Evolutionary conservation across 2,329 filamentous ascomycete genomes (phyloP).

Genomic region (Byssoonygena ceratinophila): DNA sequence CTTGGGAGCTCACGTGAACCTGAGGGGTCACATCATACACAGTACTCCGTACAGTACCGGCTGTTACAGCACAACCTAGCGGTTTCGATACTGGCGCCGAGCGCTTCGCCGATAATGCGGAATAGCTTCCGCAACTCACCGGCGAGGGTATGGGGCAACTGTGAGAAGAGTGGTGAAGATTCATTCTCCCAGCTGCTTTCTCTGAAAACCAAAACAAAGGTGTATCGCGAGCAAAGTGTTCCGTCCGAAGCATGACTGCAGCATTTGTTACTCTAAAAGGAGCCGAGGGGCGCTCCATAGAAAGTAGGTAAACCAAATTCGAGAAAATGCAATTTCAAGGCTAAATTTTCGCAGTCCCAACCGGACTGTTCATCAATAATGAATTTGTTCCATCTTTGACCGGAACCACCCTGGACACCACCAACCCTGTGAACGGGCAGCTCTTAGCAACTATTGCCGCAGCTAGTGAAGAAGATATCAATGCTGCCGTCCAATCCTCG

Average conservation of each 20-base stretch:
- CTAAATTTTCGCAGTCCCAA: conserved; percentile 3
- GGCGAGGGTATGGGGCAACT: not conserved
- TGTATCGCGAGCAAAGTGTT: not conserved
- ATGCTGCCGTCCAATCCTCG: conserved; percentile 18
- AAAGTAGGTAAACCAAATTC: not conserved
- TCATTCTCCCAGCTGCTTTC: too few species aligned
- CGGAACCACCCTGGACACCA: conserved; percentile 17
- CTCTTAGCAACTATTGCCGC: conserved; percentile 19
- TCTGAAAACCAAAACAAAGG: not conserved
- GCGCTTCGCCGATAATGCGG: not conserved
- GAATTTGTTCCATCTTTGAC: conserved; percentile 18
- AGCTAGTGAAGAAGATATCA: conserved; percentile 19
- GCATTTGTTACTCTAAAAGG: not conserved
- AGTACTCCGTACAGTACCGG: not conserved
- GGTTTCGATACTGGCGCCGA: not conserved
- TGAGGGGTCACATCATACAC: too few species aligned
- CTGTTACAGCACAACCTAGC: not conserved
- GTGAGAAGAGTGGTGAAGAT: not conserved
- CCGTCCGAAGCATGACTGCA: not conserved
- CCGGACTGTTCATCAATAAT: conserved; percentile 10
- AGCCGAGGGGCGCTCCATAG: not conserved
- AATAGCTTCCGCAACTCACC: not conserved
- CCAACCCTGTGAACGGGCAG: conserved; percentile 22
- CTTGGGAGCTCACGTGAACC: not conserved
- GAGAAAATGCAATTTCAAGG: not conserved